Evolutionary conservation across 257 asterid genomes (phyloP).

Genomic region (Primulina eburnea): DNA sequence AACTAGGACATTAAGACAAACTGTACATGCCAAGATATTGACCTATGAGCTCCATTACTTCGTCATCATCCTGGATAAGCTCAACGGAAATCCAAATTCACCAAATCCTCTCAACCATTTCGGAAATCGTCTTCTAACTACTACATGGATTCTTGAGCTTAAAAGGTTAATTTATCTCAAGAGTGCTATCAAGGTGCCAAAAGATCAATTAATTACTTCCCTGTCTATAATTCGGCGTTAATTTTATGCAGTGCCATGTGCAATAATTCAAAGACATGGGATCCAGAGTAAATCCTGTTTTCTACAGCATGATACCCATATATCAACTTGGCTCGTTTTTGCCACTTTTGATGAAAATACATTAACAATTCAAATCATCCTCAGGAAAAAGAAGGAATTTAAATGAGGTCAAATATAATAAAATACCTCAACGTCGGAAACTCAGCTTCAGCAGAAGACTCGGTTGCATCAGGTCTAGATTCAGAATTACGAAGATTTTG

Average conservation of each 20-base stretch:
- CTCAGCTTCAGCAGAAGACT: constrained; percentile 90
- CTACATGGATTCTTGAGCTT: constrained; percentile 6
- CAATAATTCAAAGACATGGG: constrained; percentile 17
- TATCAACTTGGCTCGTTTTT: constrained; percentile 4
- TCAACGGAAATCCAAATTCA: constrained; percentile 12
- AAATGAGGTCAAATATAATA: constrained; percentile 8
- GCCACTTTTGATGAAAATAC: neutral
- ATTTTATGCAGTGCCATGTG: constrained; percentile 2
- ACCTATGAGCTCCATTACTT: constrained; percentile 1
- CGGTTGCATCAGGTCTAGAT: constrained; percentile 58
- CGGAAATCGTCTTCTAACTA: neutral
- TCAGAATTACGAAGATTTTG: constrained; percentile 76
- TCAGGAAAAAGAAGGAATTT: constrained; percentile 3
- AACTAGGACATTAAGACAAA: neutral
- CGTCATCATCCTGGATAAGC: constrained; percentile 10
- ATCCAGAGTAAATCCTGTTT: constrained; percentile 11
- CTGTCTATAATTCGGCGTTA: neutral
- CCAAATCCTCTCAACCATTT: constrained; percentile 15
- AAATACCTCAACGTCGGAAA: constrained; percentile 86
- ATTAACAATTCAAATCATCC: constrained; percentile 6
- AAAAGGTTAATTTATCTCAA: constrained; percentile 5
- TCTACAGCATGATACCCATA: constrained; percentile 3
- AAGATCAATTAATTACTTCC: neutral
- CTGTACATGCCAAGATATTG: neutral
- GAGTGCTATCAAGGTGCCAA: neutral